Evolutionary conservation across 768 basidiomycete species (phyloP), one percentile per base, ranked within the genome.

Genomic region (Pholiota conissans): DNA sequence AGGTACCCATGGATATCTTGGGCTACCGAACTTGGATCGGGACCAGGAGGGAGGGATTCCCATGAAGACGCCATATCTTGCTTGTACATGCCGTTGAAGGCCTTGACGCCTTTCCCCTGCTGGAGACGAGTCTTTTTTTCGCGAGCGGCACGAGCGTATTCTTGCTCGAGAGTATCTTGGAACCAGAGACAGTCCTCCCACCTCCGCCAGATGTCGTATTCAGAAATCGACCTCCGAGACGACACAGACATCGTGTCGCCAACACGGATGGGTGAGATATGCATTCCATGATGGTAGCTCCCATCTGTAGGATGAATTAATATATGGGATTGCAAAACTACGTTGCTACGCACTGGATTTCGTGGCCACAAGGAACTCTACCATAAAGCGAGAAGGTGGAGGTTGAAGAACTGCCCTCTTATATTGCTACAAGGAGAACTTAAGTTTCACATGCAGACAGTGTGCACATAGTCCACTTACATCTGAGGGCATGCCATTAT

Each of bases 171-270:
- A 1, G 73, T 71, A 40, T 87, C 84, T 67, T 93, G 91, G 64
- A 92, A 86, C 74, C 77, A 82, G 9, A 93, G 74, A 57, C 89
- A 91, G 63, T 93, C 91, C 56, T 91, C 91, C 91, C 91, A 93
- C 46, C 80, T 76, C 26, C 91, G 78, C 84, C 89, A 91, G 34
- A 93, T 76, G 13, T 88, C 86, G 65, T 93, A 93, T 56, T 84
- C 84, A 8, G 69, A 64, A 46, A 72, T 57, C 42, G 76, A 74
- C 16, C 63, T 65, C 29, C 65, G 54, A 5, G 79, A 78, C 18
- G 69, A 76, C 27, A 72, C 59, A 22, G 81, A 82, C 7, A 72
- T 69, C 22, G 71, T 65, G 56, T 79, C 69, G 7, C 74, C 73
- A 20, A 61, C 64, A 34, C 63, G 61, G 52, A 83, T 67, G 14